These are phyloP conservation scores for Sanghuangporus weigelae DNA, from an alignment of 1,284 basidiomycete species.

Conservation along the genomic window DNA sequence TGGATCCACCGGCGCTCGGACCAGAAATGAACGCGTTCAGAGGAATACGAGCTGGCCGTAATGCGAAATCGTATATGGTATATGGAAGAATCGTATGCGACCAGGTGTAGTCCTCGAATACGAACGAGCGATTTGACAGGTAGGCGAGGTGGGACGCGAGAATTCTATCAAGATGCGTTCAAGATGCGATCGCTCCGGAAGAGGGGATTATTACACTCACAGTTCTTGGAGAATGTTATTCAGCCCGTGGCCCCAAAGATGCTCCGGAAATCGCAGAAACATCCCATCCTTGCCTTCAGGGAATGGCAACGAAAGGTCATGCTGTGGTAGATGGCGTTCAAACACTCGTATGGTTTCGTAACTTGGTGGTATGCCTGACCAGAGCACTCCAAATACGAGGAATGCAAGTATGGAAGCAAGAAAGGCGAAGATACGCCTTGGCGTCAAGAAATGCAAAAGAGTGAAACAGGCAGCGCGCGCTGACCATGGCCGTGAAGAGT, in stretches of 20 bases:
- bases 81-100: conserved; percentile 29
- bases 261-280: conserved; percentile 18
- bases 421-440: conserved; percentile 26
- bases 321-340: conserved; percentile 20
- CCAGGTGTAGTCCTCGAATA: conserved; percentile 22
- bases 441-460: conserved; percentile 20
- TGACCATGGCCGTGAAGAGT: neutral
- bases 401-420: conserved; percentile 26
- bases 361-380: conserved; percentile 36
- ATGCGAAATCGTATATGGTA: conserved; percentile 25
- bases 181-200: conserved; percentile 29
- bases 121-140: conserved; percentile 23
- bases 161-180: conserved; percentile 10
- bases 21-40: conserved; percentile 28
- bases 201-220: conserved; percentile 29
- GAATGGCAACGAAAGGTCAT: conserved; percentile 17
- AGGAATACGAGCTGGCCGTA: conserved; percentile 20
- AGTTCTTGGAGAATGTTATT: conserved; percentile 38
- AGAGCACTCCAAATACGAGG: conserved; percentile 29
- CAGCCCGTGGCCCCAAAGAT: conserved; percentile 16
- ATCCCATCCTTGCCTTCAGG: conserved; percentile 20
- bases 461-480: conserved; percentile 15
- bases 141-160: conserved; percentile 22
- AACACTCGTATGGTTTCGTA: conserved; percentile 31
- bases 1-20: conserved; percentile 34